Evolutionary conservation across 306 rosid species (phyloP), one percentile per base, ranked within the genome.

Genomic region (Fragaria vesca): DNA sequence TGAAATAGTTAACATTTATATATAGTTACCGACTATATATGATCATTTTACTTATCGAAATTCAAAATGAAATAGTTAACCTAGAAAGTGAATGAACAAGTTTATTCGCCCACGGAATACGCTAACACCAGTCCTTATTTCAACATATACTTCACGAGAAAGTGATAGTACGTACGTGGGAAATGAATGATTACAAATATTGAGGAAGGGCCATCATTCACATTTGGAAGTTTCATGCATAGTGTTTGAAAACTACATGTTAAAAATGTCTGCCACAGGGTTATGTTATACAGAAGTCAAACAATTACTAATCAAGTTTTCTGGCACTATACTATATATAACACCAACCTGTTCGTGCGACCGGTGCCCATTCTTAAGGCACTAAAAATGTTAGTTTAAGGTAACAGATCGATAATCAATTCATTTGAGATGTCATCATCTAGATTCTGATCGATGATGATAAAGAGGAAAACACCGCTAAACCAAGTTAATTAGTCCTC

Each of bases 211-310:
- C 40, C 43, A 74, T 74, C 78, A 43, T 60, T 74, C 58, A 74
- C 45, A 40, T 28, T 42, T 2, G 55, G 43, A 58, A 60, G 54
- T 28, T 74, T 74, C 70, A 60, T 2, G 4, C 43, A 17, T 40
- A 40, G 67, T 21, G 77, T 73, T 73, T 57, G 42, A 73, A 58
- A 13, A n/a, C 0, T 7, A 43, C 9, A 47, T 13, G 9, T 20
- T 16, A 10, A 46, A 12, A 12, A 3, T 58, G 58, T 74, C 70
- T 36, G 58, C 57, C 78, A 74, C 78, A 43, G 45, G 45, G 30
- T 74, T 74, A 28, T n/a, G 20, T 28, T 17, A 7, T 1, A 74
- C 2, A 42, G 42, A 60, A 74, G 70, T 74, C 78, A 74, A 74
- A 74, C 69, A 60, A 69, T 45, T 61, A 2, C 2, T 8, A 12